A percentile compares a stretch with the other conserved stretches of the same genome.
phyloP scores from a whole-genome alignment of 163 green algal genomes.

The Scenedesmus sp. region DNA sequence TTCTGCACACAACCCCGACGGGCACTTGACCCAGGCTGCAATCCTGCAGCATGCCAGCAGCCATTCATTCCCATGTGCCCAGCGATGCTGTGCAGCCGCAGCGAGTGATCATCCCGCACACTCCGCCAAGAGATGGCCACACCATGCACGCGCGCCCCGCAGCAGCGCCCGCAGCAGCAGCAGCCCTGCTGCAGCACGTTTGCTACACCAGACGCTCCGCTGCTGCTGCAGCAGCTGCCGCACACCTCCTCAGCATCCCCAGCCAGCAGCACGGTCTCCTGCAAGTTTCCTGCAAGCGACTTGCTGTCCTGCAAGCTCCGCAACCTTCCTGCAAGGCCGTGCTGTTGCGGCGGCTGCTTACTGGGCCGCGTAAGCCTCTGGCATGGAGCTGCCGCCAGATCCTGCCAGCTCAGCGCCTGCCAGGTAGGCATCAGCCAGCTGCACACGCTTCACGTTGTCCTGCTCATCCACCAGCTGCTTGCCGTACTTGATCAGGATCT shows the following conservation, averaged over 20 bases:
- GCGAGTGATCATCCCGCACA: background rate
- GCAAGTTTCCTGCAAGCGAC: background rate
- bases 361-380: conserved; percentile 70
- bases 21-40: background rate
- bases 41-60: background rate
- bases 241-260: background rate
- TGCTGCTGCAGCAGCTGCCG: background rate
- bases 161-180: background rate
- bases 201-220: background rate
- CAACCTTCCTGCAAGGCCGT: background rate
- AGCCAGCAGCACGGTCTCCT: background rate
- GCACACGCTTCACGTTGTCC: conserved; percentile 99
- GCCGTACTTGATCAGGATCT: conserved; percentile 91
- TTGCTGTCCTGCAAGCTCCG: background rate
- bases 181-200: background rate
- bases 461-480: conserved; percentile 94
- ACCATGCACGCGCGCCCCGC: background rate
- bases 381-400: conserved; percentile 77
- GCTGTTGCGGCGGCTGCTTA: conserved; percentile 16
- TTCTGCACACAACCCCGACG: background rate
- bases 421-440: conserved; percentile 62
- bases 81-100: background rate
- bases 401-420: conserved; percentile 89
- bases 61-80: background rate
- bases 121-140: background rate